Evolutionary conservation across 176 grass and related monocot species (phyloP).

Genomic region (Sorghum bicolor): DNA sequence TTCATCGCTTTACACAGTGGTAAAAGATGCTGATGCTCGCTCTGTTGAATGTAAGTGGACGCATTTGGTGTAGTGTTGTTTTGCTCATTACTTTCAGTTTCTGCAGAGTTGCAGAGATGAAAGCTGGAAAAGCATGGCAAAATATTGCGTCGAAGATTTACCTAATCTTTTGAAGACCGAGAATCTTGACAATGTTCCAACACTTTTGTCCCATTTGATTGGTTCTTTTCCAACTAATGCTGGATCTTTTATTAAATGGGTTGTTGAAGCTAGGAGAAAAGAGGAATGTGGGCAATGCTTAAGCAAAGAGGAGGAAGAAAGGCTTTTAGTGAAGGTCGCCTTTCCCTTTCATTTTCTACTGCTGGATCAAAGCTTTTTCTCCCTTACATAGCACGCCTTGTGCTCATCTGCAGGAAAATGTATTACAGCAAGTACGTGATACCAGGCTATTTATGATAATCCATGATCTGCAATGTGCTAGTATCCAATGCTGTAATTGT

Average conservation of each 20-base stretch:
- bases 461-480: constrained; percentile 42
- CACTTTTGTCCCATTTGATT: constrained; percentile 52
- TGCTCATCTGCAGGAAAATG: constrained; percentile 46
- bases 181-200: constrained; percentile 32
- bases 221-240: constrained; percentile 62
- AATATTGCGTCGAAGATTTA: constrained; percentile 61
- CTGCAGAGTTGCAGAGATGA: constrained; percentile 66
- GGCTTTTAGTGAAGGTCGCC: constrained; percentile 48
- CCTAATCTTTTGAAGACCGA: constrained; percentile 65
- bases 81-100: constrained; percentile 10
- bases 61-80: neutral
- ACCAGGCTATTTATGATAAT: constrained; percentile 59
- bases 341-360: constrained; percentile 9
- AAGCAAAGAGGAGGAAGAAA: constrained; percentile 73
- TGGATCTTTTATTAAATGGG: constrained; percentile 82
- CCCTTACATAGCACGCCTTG: neutral
- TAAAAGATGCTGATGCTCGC: constrained; percentile 30
- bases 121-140: constrained; percentile 67
- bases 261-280: constrained; percentile 81
- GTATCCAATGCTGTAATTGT: constrained; percentile 27
- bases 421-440: constrained; percentile 63
- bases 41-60: neutral
- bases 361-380: neutral
- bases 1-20: constrained; percentile 74
- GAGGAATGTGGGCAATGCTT: constrained; percentile 57